phyloP scores from a whole-genome alignment of 495 filamentous ascomycete genomes.

The Daldinia decipiens region DNA sequence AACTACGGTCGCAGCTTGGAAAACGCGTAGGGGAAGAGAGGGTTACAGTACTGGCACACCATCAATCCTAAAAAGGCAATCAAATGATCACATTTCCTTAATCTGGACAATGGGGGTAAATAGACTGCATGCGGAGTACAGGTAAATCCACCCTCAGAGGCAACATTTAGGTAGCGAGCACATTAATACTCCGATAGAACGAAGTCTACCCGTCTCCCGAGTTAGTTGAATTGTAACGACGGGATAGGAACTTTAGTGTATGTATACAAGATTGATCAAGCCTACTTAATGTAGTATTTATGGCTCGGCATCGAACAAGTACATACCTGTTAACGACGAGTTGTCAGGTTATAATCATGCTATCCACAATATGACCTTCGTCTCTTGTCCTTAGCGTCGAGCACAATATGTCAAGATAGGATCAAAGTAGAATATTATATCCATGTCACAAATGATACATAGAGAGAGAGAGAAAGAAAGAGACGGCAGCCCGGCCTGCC shows the following conservation, averaged over 20 bases:
- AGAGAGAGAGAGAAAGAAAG: too few species aligned
- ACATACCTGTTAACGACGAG: not conserved
- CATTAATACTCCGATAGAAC: constrained; percentile 38
- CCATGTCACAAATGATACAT: constrained; percentile 13
- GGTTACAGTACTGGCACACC: constrained; percentile 40
- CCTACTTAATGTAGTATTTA: not conserved
- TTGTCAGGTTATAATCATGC: not conserved
- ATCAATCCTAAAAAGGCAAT: constrained; percentile 40
- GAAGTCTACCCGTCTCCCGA: constrained; percentile 15
- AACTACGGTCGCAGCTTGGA: constrained; percentile 33
- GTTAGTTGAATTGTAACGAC: constrained; percentile 28
- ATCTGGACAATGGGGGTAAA: constrained; percentile 42
- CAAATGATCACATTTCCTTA: constrained; percentile 31
- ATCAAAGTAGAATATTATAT: not conserved
- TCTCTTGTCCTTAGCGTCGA: not conserved
- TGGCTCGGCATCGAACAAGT: not conserved
- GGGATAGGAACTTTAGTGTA: constrained; percentile 18
- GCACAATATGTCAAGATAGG: not conserved
- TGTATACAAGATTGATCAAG: constrained; percentile 1
- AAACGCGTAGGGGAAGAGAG: constrained; percentile 26
- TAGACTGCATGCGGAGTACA: constrained; percentile 45
- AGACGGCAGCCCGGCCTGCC: not conserved
- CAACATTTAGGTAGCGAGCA: constrained; percentile 39
- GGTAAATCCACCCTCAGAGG: constrained; percentile 21
- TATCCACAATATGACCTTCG: constrained; percentile 1